These are phyloP conservation scores for Phyllosticta citrichinensis DNA, from an alignment of 2,329 filamentous ascomycete genomes.

Conservation along the genomic window DNA sequence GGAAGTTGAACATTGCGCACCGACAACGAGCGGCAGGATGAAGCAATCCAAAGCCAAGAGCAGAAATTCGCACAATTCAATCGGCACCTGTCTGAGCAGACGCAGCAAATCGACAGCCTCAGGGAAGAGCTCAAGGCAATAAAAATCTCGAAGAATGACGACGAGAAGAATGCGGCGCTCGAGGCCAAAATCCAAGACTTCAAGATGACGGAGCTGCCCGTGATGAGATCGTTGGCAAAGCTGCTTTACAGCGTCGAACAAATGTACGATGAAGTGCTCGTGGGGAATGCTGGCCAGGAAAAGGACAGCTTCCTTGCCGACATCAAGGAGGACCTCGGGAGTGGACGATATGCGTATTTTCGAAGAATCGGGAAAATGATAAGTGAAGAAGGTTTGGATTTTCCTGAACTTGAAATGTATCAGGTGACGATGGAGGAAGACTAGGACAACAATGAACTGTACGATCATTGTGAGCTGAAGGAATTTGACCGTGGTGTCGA, in stretches of 20 bases:
- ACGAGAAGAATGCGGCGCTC: no score
- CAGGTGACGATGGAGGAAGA: not conserved
- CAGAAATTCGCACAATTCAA: not conserved
- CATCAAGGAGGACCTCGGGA: not conserved
- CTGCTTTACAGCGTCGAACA: not conserved
- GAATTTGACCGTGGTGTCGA: no score
- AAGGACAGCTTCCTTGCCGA: not conserved
- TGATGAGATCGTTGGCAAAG: not conserved
- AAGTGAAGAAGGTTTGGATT: not conserved
- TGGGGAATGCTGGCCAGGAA: not conserved
- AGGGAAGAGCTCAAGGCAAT: no score
- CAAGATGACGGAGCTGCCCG: not conserved
- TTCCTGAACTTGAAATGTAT: not conserved
- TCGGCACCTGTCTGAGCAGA: not conserved
- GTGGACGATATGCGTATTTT: not conserved
- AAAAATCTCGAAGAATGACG: not conserved
- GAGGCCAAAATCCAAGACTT: not conserved
- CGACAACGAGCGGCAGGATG: not conserved
- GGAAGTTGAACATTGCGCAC: not conserved
- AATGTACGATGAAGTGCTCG: not conserved
- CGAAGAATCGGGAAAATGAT: not conserved
- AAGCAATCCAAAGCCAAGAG: not conserved
- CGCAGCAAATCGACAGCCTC: not conserved
- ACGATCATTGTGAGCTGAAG: no score
- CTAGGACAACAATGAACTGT: not conserved